Conservation (phyloP, 441 rosid genomes). For the Pelargonium australe region DNA sequence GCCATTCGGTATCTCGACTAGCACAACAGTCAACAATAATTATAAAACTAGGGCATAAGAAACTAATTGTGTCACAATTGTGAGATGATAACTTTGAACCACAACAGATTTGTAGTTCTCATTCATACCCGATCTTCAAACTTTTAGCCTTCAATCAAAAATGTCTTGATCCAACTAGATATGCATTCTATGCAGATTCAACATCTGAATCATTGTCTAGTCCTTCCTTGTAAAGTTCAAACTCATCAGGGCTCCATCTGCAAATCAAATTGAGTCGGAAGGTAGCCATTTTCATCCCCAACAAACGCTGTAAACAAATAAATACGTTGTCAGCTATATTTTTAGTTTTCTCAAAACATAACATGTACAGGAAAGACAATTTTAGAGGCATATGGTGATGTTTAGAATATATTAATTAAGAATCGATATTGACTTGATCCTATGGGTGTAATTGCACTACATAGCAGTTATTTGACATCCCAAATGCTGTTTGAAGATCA, state of each 20-base stretch:
- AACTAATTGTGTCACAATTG: background rate
- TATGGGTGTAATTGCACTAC: too few species aligned
- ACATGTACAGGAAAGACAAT: background rate
- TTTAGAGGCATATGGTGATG: too few species aligned
- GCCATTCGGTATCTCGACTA: background rate
- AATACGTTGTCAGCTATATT: background rate
- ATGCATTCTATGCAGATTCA: constrained; percentile 43
- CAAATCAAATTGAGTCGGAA: constrained; percentile 73
- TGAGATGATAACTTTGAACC: background rate
- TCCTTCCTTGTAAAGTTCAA: constrained; percentile 66
- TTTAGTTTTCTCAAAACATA: background rate
- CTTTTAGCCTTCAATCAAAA: too few species aligned
- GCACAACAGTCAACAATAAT: too few species aligned
- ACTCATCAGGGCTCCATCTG: constrained; percentile 73
- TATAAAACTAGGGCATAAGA: background rate
- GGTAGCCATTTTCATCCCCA: constrained; percentile 86
- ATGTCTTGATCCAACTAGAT: background rate
- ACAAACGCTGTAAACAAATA: constrained; percentile 53
- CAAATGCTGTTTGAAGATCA: too few species aligned
- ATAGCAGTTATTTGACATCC: too few species aligned
- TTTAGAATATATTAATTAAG: too few species aligned
- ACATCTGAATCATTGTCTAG: constrained; percentile 56
- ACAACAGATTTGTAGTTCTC: background rate
- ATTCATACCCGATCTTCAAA: background rate
- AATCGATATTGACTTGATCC: too few species aligned